These are phyloP conservation scores for Cryptococcus depauperatus DNA, from an alignment of 1,284 basidiomycete genomes.

Conservation along the genomic window DNA sequence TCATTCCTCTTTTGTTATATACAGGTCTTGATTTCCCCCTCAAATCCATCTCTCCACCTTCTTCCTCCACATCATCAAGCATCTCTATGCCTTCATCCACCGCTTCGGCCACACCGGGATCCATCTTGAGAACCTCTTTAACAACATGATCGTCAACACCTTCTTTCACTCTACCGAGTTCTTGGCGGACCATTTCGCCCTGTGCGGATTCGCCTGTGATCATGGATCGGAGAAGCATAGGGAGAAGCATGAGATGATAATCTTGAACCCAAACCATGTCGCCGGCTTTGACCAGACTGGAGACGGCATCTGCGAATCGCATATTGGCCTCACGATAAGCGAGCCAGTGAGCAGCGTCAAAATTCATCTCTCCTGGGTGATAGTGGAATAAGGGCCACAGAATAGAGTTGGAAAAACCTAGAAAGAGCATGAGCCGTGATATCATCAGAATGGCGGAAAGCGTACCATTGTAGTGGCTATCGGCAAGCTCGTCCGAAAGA, in stretches of 20 bases:
- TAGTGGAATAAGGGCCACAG: constrained; percentile 99
- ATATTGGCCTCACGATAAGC: constrained; percentile 96
- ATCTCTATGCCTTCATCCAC: constrained; percentile 37
- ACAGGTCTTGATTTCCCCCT: constrained; percentile 17
- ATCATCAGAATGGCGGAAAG: not conserved
- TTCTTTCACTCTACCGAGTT: constrained; percentile 67
- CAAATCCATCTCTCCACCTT: constrained; percentile 26
- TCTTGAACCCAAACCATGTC: constrained; percentile 99
- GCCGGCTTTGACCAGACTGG: constrained; percentile 65
- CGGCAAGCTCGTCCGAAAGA: constrained; percentile 92
- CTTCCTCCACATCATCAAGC: constrained; percentile 34
- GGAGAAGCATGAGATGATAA: constrained; percentile 95
- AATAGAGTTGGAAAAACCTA: constrained; percentile 90
- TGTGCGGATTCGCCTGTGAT: constrained; percentile 62
- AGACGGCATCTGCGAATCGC: constrained; percentile 83
- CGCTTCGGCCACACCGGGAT: constrained; percentile 20
- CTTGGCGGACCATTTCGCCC: constrained; percentile 57
- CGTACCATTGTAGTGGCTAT: constrained; percentile 90
- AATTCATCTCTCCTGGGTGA: constrained; percentile 98
- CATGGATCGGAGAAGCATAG: constrained; percentile 82
- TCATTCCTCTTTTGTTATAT: constrained; percentile 22
- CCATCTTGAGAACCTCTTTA: constrained; percentile 44
- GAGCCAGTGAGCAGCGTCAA: constrained; percentile 96
- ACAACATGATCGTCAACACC: constrained; percentile 57
- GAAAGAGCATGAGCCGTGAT: not conserved